A percentile compares a stretch with the other conserved stretches of the same genome.
phyloP scores from a whole-genome alignment of 2,329 filamentous ascomycete species.

The Coniochaeta sp. region DNA sequence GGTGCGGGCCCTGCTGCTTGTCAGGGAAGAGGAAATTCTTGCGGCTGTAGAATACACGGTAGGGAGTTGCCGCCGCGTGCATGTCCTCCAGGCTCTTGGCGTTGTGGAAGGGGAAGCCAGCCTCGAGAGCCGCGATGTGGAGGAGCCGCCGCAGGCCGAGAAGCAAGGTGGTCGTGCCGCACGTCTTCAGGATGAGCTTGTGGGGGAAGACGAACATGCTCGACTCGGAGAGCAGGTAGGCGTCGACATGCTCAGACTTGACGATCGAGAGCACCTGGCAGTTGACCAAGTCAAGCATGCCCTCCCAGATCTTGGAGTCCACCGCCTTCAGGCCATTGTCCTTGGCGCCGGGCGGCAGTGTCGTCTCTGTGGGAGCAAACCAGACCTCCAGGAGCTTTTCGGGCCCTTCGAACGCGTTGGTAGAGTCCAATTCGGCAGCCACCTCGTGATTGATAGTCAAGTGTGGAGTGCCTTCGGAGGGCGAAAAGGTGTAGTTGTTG shows the following conservation, averaged over 20 bases:
- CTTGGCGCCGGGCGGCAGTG: slow-evolving; percentile 62
- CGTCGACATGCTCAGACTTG: slow-evolving; percentile 88
- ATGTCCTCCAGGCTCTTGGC: slow-evolving; percentile 59
- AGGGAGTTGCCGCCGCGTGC: slow-evolving; percentile 73
- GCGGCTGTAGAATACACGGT: slow-evolving; percentile 96
- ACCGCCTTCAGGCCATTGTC: slow-evolving; percentile 82
- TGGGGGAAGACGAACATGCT: slow-evolving; percentile 99
- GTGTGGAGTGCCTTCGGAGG: slow-evolving; percentile 75
- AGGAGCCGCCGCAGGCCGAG: slow-evolving; percentile 84
- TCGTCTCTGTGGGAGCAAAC: slow-evolving; percentile 76
- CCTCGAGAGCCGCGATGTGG: slow-evolving; percentile 80
- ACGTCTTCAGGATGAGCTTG: slow-evolving; percentile 98
- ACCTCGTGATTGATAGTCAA: slow-evolving; percentile 95
- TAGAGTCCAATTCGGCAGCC: slow-evolving; percentile 85
- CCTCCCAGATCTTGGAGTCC: slow-evolving; percentile 78
- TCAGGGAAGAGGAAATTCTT: slow-evolving; percentile 98
- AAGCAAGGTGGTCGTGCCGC: slow-evolving; percentile 90
- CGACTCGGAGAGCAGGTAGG: slow-evolving; percentile 94
- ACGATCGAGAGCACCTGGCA: slow-evolving; percentile 96
- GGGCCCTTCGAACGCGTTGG: slow-evolving; percentile 94
- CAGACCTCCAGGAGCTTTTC: slow-evolving; percentile 98
- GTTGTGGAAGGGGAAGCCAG: slow-evolving; percentile 80
- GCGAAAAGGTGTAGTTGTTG: slow-evolving; percentile 73
- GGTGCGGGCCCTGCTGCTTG: slow-evolving; percentile 87
- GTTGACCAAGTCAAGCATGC: slow-evolving; percentile 95